A percentile compares a stretch with the other conserved stretches of the same genome.
These are phyloP conservation scores for Neonothopanus nambi DNA, from an alignment of 1,284 basidiomycete species.

Conservation along the genomic window DNA sequence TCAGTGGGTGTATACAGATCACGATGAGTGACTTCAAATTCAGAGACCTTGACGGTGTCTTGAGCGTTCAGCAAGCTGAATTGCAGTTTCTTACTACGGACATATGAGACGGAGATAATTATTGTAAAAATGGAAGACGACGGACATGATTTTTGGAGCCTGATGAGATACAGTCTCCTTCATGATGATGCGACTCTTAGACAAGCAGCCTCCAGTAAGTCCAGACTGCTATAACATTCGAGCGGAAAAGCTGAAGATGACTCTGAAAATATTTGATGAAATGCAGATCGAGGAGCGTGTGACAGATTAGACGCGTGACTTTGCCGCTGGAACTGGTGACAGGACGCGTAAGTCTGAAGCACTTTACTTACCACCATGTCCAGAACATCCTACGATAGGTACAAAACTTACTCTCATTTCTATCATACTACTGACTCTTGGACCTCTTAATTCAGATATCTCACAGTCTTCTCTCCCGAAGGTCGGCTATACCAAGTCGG, in stretches of 20 bases:
- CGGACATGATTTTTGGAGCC: constrained; percentile 91
- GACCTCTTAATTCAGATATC: constrained; percentile 53
- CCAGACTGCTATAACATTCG: constrained; percentile 12
- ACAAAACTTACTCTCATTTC: constrained; percentile 4
- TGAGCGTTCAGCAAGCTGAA: constrained; percentile 91
- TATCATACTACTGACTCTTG: background rate
- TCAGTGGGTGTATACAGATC: constrained; percentile 86
- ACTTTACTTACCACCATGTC: constrained; percentile 57
- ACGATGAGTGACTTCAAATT: constrained; percentile 91
- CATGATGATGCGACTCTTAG: constrained; percentile 40
- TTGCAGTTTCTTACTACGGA: constrained; percentile 84
- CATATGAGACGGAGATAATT: background rate
- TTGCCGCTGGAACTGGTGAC: constrained; percentile 20
- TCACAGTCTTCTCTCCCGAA: constrained; percentile 94
- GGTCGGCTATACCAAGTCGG: constrained; percentile 97
- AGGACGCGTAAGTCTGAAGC: constrained; percentile 57
- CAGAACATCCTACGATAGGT: constrained; percentile 82
- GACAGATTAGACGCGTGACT: constrained; percentile 1
- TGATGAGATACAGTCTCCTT: constrained; percentile 88
- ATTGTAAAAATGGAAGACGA: constrained; percentile 18
- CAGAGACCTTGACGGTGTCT: constrained; percentile 91
- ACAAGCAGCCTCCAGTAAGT: background rate
- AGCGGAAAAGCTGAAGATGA: background rate
- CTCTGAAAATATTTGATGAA: too few species aligned
- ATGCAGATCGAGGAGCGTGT: constrained; percentile 2